Percentiles rank a stretch among this genome's conserved stretches.
Conservation (phyloP, 352 stramenopile genomes). For the Pythium biforme region DNA sequence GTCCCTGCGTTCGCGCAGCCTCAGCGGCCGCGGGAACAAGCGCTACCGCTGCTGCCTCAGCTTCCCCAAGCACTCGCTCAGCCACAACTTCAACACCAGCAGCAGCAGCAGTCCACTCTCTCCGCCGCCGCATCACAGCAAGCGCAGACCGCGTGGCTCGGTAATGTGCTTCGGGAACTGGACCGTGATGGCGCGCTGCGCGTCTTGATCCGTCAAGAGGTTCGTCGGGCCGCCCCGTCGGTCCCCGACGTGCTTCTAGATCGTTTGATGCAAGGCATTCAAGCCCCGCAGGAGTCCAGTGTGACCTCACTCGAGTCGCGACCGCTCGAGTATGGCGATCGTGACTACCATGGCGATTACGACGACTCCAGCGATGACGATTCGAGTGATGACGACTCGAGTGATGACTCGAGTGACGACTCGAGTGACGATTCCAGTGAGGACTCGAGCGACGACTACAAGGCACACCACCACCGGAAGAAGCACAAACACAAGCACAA, state of each 20-base stretch:
- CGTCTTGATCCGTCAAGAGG: conserved; percentile 1
- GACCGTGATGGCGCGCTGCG: conserved; percentile 7
- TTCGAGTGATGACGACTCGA: conserved; percentile 24
- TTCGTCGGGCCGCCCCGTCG: conserved; percentile 8
- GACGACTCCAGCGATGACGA: conserved; percentile 20
- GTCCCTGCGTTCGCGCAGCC: neutral
- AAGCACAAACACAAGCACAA: conserved; percentile 22
- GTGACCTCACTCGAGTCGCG: neutral
- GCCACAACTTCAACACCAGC: conserved; percentile 7
- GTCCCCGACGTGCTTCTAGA: conserved; percentile 8
- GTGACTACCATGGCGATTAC: conserved; percentile 22
- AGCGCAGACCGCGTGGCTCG: conserved; percentile 8
- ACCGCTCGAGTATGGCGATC: conserved; percentile 17
- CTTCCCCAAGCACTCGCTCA: neutral
- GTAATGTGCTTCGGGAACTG: conserved; percentile 10
- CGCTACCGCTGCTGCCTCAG: neutral
- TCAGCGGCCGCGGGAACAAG: neutral
- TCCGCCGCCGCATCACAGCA: neutral
- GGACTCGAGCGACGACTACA: conserved; percentile 22
- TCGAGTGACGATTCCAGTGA: conserved; percentile 27
- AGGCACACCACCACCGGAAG: conserved; percentile 10
- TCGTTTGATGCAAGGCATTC: neutral
- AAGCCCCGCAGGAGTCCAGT: neutral
- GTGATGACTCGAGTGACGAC: conserved; percentile 24
- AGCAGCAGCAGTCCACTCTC: neutral